Base-by-base conservation (phyloP, 2,329 filamentous ascomycete genomes). In the Elsinoe necatrix region DNA sequence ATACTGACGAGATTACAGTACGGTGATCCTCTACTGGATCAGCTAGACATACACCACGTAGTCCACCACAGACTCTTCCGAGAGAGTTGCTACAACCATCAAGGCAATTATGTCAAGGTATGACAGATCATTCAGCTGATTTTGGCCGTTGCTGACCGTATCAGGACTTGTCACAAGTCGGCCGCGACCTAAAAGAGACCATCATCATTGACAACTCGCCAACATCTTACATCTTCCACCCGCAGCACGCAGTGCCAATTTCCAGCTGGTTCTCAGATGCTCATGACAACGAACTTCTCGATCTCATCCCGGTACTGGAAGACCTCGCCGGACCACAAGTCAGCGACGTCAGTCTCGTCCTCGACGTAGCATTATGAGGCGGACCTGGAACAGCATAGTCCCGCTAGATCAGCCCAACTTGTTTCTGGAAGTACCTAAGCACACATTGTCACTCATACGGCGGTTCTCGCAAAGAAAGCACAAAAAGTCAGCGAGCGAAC, bases 261-360 rank as follows among this genome's bases (percentile, higher is more conserved):
- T 96, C 91, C 81, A 97, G 92, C 79, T 98, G 93, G 93, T 98
- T 98, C 76, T 96, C 91, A 63, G 93, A 98, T 74, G 93, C 93
- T 60, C 93, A 98, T 73, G 93, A 98, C 76, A 98, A 98, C 74
- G 93, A 98, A 79, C 80, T 98, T 61, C 80, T 98, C 67, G 93
- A 98, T 71, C 78, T 98, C 66, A 97, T 98, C 71, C 93, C 93
- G 55, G 93, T 98, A 66, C 89, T 98, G 63, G 93, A 98, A 79
- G 93, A 98, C 73, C 80, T 98, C 68, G 92, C 93, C 61, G 86
- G 87, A 63, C 73, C 84, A 59, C 87, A 92, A 70, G 93, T 98
- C 60, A 83, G 86, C 73, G 93, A 98, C 73, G 93, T 98, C 71
- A 97, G 92, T 78, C 79, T 98, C 67, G 93, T 98, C 66, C 85